These are phyloP conservation scores for Macrolepiota fuliginosa DNA, from an alignment of 768 basidiomycete species.

Conservation along the genomic window DNA sequence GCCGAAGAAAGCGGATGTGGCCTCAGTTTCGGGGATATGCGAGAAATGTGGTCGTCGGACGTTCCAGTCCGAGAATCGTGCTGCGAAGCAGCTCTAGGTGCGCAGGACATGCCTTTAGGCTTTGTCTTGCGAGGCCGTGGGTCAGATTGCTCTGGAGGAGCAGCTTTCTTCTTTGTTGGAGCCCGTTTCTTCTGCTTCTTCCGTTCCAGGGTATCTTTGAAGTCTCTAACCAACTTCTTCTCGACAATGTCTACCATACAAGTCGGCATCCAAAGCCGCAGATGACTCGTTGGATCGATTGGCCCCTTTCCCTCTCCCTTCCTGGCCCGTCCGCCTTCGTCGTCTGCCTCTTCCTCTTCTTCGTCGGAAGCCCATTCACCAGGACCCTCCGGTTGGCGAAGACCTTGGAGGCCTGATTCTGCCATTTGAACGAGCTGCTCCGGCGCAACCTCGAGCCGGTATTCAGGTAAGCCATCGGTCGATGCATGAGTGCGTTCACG, in stretches of 20 bases:
- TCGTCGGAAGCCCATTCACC: conserved; percentile 47
- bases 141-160: not conserved
- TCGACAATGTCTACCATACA: conserved; percentile 70
- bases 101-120: no score
- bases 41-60: not conserved
- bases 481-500: conserved; percentile 63
- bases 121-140: not conserved
- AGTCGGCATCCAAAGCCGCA: conserved; percentile 82
- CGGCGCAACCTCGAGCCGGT: conserved; percentile 76
- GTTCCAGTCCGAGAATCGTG: not conserved
- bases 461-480: conserved; percentile 73
- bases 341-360: conserved; percentile 48
- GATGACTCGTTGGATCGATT: conserved; percentile 50
- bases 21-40: not conserved
- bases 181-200: conserved; percentile 56
- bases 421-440: conserved; percentile 61
- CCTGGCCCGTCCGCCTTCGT: conserved; percentile 34
- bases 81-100: no score
- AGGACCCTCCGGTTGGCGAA: conserved; percentile 44
- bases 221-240: conserved; percentile 62
- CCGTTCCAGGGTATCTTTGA: conserved; percentile 44
- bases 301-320: conserved; percentile 33
- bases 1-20: not conserved
- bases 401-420: conserved; percentile 64
- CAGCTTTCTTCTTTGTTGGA: conserved; percentile 13